Percentiles rank a stretch among this genome's conserved stretches.
Conservation (phyloP, 192 early-diverging fungal genomes). For the Mortierella alpina region DNA sequence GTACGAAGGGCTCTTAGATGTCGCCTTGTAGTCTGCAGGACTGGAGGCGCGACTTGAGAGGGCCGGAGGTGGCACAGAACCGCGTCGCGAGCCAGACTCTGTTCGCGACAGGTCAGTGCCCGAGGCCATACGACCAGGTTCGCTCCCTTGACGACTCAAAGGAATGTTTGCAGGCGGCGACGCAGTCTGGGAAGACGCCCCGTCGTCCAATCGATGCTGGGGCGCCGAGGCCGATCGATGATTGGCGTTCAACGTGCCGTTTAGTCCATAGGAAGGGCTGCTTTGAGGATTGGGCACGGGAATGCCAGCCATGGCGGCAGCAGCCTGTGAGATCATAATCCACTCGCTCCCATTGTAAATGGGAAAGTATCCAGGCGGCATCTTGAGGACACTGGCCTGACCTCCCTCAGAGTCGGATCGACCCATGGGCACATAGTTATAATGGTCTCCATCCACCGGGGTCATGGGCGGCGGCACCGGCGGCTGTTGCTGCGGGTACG, state of each 20-base stretch:
- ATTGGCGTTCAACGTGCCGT: neutral
- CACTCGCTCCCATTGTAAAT: constrained; percentile 49
- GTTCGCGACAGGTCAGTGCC: constrained; percentile 24
- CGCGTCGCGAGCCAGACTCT: constrained; percentile 39
- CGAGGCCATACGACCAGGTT: neutral
- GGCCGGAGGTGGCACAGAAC: constrained; percentile 15
- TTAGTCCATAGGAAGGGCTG: constrained; percentile 22
- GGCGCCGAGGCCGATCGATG: constrained; percentile 6
- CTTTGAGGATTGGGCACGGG: constrained; percentile 35
- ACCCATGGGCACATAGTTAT: constrained; percentile 20
- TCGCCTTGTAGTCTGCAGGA: constrained; percentile 25
- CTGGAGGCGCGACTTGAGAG: constrained; percentile 31
- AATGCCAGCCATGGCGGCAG: constrained; percentile 33
- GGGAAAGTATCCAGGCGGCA: constrained; percentile 48
- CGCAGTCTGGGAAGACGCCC: neutral
- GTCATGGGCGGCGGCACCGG: constrained; percentile 10
- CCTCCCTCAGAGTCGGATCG: constrained; percentile 27
- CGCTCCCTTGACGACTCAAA: constrained; percentile 25
- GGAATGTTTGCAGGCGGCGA: constrained; percentile 13
- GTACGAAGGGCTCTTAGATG: constrained; percentile 25
- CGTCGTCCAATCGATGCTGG: constrained; percentile 18
- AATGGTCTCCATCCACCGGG: neutral
- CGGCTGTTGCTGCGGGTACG: constrained; percentile 6
- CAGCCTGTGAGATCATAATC: constrained; percentile 43
- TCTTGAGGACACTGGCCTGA: constrained; percentile 38